Evolutionary conservation across 75 land plant species (phyloP), one percentile per base, ranked within the genome.

Genomic region (Sequoia sempervirens): DNA sequence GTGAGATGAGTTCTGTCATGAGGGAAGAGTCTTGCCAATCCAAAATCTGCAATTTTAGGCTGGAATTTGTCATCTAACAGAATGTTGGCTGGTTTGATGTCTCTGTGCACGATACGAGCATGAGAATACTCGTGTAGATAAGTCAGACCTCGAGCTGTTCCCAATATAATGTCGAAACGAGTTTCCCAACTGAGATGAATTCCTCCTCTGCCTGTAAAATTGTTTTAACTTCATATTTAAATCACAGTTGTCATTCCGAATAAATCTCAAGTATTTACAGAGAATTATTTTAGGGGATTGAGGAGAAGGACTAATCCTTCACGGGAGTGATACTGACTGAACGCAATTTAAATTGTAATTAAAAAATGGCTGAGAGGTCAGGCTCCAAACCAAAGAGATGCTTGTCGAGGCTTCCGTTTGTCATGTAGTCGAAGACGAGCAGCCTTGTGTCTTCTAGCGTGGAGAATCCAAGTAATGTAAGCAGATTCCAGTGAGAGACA

Each of bases 1-100:
- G 88, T 88, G 15, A 85, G 85, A 81, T 88, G 88, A 4, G 88
- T 88, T 64, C 84, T 85, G 40, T 85, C 79, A 47, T 86, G 80
- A 18, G 52, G 45, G 69, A 83, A 73, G 20, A 83, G 79, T 28
- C 81, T 54, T 23, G 85, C 85, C 34, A 84, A 30, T 36, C 85
- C 85, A 53, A 84, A 84, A 58, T 84, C 85, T n/a, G 83, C 85
- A 28, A 84, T 84, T 80, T 84, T 84, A 32, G 85, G 84, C 68
- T 64, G 68, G 68, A 64, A 23, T 26, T 88, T 83, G 2, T 83
- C 85, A 54, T 90, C 91, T 9, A 90, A 74, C 34, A 90, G 84
- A 72, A 90, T 83, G 56, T 84, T 87, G 18, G 75, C 80, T 15
- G 88, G 83, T 81, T 87, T 87, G 47, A 87, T 84, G 47, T 87